Conservation (phyloP, 2,329 filamentous ascomycete genomes). For the Neofusicoccum laricinum region DNA sequence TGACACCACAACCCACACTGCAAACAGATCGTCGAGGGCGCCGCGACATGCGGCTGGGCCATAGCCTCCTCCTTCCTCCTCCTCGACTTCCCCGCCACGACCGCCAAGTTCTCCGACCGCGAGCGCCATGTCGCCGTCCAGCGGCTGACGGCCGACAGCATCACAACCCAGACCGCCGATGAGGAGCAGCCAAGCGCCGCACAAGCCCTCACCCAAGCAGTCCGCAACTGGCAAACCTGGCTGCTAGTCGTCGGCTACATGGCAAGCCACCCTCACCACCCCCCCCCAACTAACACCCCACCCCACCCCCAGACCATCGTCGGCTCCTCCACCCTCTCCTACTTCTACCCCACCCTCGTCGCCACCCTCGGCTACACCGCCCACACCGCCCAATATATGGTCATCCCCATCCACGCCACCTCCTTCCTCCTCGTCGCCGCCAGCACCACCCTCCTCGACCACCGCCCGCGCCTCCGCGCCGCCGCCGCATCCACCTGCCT, state of each 20-base stretch:
- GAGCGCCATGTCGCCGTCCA: constrained; percentile 44
- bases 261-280: constrained; percentile 25
- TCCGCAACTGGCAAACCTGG: constrained; percentile 48
- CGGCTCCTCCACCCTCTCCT: constrained; percentile 51
- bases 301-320: constrained; percentile 33
- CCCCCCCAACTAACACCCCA: neutral
- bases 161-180: constrained; percentile 32
- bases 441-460: constrained; percentile 50
- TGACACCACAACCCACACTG: neutral
- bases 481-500: constrained; percentile 52
- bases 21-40: constrained; percentile 34
- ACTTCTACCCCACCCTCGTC: constrained; percentile 55
- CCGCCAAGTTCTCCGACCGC: constrained; percentile 40
- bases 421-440: constrained; percentile 50
- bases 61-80: constrained; percentile 46
- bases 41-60: constrained; percentile 46
- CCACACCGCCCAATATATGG: constrained; percentile 51
- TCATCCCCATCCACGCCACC: constrained; percentile 51
- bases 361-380: constrained; percentile 49
- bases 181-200: constrained; percentile 34
- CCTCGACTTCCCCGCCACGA: constrained; percentile 50
- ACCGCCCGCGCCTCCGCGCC: constrained; percentile 45
- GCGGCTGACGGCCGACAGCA: constrained; percentile 44
- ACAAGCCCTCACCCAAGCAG: constrained; percentile 38
- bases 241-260: constrained; percentile 51